Evolutionary conservation across 2,329 filamentous ascomycete genomes (phyloP).

Genomic region (Fragosphaeria purpurea): DNA sequence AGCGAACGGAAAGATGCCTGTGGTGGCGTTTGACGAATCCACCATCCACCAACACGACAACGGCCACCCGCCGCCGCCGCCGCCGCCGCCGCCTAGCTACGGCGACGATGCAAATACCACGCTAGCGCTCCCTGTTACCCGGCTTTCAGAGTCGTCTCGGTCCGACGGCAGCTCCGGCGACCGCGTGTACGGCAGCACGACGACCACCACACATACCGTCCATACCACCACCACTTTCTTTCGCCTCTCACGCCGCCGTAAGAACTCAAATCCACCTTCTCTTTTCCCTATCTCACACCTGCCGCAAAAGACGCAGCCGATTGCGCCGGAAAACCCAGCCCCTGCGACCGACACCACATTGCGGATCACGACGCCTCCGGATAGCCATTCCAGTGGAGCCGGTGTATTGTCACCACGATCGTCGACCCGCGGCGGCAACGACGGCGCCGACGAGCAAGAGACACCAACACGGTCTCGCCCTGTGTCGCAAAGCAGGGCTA

Average conservation of each 20-base stretch:
- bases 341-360: background rate
- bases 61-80: constrained; percentile 23
- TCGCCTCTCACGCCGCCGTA: constrained; percentile 61
- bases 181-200: constrained; percentile 45
- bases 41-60: constrained; percentile 19
- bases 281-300: constrained; percentile 80
- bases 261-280: constrained; percentile 44
- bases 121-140: constrained; percentile 52
- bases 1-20: constrained; percentile 27
- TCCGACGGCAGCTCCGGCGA: constrained; percentile 78
- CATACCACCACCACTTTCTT: constrained; percentile 67
- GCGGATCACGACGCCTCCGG: constrained; percentile 1
- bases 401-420: background rate
- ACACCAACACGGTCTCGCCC: constrained; percentile 23
- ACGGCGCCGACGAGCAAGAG: constrained; percentile 10
- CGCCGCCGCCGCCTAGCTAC: constrained; percentile 30
- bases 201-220: constrained; percentile 53
- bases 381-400: background rate
- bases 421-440: constrained; percentile 2
- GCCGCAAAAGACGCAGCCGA: constrained; percentile 40
- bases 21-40: constrained; percentile 53
- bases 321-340: background rate
- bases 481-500: constrained; percentile 14
- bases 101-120: constrained; percentile 47
- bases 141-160: constrained; percentile 76